These are phyloP conservation scores for Penicillium angulare DNA, from an alignment of 495 filamentous ascomycete genomes.

Conservation along the genomic window DNA sequence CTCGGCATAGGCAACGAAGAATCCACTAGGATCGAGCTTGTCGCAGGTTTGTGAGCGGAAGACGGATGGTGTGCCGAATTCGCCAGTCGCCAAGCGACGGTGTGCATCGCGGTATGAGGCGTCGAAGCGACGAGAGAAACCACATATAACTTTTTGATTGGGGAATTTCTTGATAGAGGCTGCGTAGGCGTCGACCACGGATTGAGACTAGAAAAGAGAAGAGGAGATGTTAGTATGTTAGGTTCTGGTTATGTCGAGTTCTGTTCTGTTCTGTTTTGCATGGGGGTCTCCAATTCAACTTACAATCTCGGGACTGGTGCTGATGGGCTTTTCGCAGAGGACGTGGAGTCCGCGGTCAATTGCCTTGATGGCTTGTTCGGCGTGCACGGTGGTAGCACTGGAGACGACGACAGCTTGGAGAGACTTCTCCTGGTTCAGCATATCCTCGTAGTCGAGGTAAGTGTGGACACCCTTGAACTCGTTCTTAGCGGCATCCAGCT, in stretches of 20 bases:
- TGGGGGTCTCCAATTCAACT: not conserved
- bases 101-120: conserved; percentile 40
- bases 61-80: conserved; percentile 46
- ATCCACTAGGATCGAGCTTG: conserved; percentile 45
- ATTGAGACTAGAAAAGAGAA: conserved; percentile 33
- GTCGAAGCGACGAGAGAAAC: conserved; percentile 55
- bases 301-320: conserved; percentile 35
- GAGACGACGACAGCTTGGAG: conserved; percentile 49
- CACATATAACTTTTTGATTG: conserved; percentile 53
- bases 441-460: conserved; percentile 45
- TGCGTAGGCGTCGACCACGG: conserved; percentile 41
- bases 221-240: too few relatives aligned
- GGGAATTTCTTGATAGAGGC: conserved; percentile 31
- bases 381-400: conserved; percentile 47
- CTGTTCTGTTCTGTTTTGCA: not conserved
- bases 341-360: conserved; percentile 49
- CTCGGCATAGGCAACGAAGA: conserved; percentile 50
- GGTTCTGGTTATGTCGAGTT: too few relatives aligned
- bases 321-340: conserved; percentile 53
- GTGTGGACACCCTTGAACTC: conserved; percentile 29
- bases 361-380: conserved; percentile 48
- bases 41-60: conserved; percentile 55
- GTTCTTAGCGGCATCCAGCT: conserved; percentile 40
- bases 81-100: conserved; percentile 34
- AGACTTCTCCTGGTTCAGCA: conserved; percentile 39